phyloP scores from a whole-genome alignment of 306 rosid genomes.

The Cucumis hystrix region DNA sequence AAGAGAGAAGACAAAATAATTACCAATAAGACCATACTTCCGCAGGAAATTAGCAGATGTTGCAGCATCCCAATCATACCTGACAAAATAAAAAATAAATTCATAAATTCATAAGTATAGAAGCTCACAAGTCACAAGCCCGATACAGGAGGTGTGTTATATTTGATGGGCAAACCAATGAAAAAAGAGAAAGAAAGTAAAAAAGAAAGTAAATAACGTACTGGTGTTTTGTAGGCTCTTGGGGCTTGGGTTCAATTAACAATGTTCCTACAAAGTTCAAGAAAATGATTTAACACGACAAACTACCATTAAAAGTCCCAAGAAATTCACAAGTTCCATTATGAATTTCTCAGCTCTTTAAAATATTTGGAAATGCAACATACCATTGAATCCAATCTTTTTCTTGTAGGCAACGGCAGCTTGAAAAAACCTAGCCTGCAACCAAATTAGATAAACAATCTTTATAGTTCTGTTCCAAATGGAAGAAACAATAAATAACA shows the following conservation, averaged over 20 bases:
- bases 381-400: conserved; percentile 95
- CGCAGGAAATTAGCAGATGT: conserved; percentile 82
- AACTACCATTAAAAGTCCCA: not conserved
- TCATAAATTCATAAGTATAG: not conserved
- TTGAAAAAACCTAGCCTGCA: conserved; percentile 79
- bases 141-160: not conserved
- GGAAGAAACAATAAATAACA: not conserved
- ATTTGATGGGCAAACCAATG: not conserved
- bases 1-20: not conserved
- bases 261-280: conserved; percentile 50
- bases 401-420: conserved; percentile 77
- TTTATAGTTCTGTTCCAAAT: not conserved
- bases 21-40: conserved; percentile 69
- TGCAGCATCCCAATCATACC: conserved; percentile 99
- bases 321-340: not conserved
- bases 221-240: conserved; percentile 99
- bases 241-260: conserved; percentile 93
- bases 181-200: not conserved
- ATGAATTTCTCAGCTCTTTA: not conserved
- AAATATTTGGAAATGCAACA: not conserved
- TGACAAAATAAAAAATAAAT: conserved; percentile 21
- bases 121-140: not conserved
- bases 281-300: not conserved
- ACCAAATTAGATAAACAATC: conserved; percentile 7
- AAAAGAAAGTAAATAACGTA: conserved; percentile 11